phyloP scores from a whole-genome alignment of 768 basidiomycete species.

The Boletellus sp. region DNA sequence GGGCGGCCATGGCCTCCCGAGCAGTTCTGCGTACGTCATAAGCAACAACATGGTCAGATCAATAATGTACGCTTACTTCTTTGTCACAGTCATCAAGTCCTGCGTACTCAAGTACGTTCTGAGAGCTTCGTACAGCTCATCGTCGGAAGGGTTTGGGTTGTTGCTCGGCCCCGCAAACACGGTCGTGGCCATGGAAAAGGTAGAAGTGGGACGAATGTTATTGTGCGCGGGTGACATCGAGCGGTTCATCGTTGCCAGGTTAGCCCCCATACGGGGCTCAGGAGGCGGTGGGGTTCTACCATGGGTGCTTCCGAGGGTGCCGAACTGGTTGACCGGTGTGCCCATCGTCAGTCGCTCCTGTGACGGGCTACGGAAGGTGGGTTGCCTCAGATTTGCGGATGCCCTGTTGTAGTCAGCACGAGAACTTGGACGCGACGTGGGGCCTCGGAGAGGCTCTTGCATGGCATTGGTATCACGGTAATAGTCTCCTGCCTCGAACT shows the following conservation, averaged over 20 bases:
- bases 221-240: conserved; percentile 31
- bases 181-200: conserved; percentile 60
- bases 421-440: conserved; percentile 31
- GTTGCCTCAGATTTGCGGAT: conserved; percentile 21
- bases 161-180: conserved; percentile 48
- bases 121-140: conserved; percentile 54
- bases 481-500: conserved; percentile 51
- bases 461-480: conserved; percentile 53
- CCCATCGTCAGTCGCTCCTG: conserved; percentile 39
- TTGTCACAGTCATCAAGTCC: conserved; percentile 70
- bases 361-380: conserved; percentile 25
- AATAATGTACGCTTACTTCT: conserved; percentile 44
- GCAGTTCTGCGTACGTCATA: conserved; percentile 42
- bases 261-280: conserved; percentile 44
- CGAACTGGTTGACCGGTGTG: conserved; percentile 36
- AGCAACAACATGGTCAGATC: background rate
- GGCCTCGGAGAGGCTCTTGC: conserved; percentile 31
- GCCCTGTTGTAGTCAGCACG: conserved; percentile 32
- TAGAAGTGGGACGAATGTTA: conserved; percentile 46
- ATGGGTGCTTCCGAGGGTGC: conserved; percentile 9
- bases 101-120: conserved; percentile 58
- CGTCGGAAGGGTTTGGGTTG: conserved; percentile 56
- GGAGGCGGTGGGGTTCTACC: conserved; percentile 33
- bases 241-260: conserved; percentile 42
- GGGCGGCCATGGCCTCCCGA: conserved; percentile 56